A percentile compares a stretch with the other conserved stretches of the same genome.
Conservation (phyloP, 108 stramenopile genomes). For the Pseudonitzschia multiseries region DNA sequence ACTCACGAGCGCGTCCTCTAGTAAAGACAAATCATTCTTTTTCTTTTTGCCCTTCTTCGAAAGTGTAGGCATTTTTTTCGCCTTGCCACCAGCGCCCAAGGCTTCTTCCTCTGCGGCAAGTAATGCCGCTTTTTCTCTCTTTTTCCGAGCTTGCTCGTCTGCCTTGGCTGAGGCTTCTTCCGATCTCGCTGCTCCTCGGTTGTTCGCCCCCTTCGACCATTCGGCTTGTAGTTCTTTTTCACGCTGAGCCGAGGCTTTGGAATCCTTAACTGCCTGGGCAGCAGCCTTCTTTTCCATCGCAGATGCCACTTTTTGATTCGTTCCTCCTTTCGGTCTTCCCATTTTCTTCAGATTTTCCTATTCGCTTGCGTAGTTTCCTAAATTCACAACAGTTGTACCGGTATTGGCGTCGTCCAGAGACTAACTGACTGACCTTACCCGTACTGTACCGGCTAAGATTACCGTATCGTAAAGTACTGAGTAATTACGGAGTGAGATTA, state of each 20-base stretch:
- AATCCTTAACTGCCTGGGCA: conserved; percentile 64
- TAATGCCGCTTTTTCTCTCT: conserved; percentile 68
- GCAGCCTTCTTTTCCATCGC: conserved; percentile 70
- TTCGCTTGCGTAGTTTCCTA: no score
- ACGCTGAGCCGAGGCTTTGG: conserved; percentile 48
- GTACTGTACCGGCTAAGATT: no score
- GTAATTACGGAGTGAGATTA: no score
- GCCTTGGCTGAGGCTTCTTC: conserved; percentile 72
- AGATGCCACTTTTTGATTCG: conserved; percentile 64
- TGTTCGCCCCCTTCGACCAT: conserved; percentile 73
- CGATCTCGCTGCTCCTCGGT: conserved; percentile 36
- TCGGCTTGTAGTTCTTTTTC: conserved; percentile 35
- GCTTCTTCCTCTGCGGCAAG: conserved; percentile 70
- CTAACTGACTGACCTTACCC: no score
- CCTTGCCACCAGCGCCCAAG: conserved; percentile 42
- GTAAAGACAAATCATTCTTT: conserved; percentile 58
- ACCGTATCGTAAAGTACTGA: no score
- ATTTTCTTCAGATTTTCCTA: neutral
- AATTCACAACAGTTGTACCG: no score
- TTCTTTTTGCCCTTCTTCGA: conserved; percentile 53
- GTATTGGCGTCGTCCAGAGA: no score
- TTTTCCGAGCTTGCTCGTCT: conserved; percentile 75
- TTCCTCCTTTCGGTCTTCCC: conserved; percentile 35
- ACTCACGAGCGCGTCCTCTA: conserved; percentile 73
- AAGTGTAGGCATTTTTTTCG: conserved; percentile 27